Base-by-base conservation (phyloP, 495 filamentous ascomycete species). In the Aspergillus sclerotiicarbonarius region DNA sequence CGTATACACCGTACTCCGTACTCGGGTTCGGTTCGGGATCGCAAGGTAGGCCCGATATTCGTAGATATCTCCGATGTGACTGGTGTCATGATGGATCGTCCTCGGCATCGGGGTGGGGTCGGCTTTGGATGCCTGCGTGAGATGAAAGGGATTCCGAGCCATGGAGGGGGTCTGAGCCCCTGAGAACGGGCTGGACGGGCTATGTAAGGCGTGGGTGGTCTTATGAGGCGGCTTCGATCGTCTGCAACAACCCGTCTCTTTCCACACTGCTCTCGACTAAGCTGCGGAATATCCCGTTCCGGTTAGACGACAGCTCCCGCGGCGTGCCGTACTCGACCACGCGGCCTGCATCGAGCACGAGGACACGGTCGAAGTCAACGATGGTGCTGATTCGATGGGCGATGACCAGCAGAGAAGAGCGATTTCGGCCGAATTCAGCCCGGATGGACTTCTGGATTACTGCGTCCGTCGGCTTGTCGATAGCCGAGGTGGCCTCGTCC, bases 381-480 rank as follows among this genome's bases (percentile, higher is more conserved):
- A 96, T 92, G 29, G 92, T 96, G 5, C 87, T 89, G 20, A 96
- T 79, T 46, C 90, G 82, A 69, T 96, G 91, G 8, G 92, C 91
- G 61, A 96, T 95, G 10, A 89, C 84, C 64, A 96, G 90, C 13
- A 50, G 3, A 15, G 47, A 50, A 13, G 47, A 50, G 3, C 90
- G 95, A 1, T 92, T 96, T 12, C 91, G 81, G 15, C 89, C 90
- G 54, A 84, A 74, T 6, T 89, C 80, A 15, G 88, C 91, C 25
- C 79, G 83, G 10, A 96, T 79, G 15, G 91, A 91, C 30, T 84
- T 83, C 70, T 96, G 92, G 0, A 96, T 90, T 4, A 93, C 84
- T 18, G 87, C 86, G 72, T 96, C 91, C 12, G 87, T 88, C 61
- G 89, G 87, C 20, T 90, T 92, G 68, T 96, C 92, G 5, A 96